phyloP scores from a whole-genome alignment of 176 grass and related monocot species.

The Oryza meridionalis region DNA sequence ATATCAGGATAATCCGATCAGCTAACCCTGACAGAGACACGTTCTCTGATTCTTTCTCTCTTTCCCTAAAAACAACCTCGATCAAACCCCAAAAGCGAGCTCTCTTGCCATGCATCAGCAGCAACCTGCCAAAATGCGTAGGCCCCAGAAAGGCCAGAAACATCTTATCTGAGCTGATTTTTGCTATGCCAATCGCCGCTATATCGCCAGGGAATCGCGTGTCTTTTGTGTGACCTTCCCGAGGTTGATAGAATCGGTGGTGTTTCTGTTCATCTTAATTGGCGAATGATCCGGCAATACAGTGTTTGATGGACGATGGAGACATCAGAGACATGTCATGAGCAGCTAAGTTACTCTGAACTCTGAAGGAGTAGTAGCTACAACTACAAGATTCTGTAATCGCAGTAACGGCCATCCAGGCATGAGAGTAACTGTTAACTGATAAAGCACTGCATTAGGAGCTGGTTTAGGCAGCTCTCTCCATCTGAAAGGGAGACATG shows the following conservation, averaged over 20 bases:
- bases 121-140: background rate
- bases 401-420: background rate
- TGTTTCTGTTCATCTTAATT: background rate
- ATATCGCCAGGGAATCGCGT: background rate
- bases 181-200: background rate
- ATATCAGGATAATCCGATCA: slow-evolving; percentile 38
- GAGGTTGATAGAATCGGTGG: background rate
- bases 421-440: background rate
- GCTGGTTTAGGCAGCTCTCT: background rate
- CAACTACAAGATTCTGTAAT: background rate
- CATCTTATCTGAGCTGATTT: background rate
- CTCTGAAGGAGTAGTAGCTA: too few species aligned
- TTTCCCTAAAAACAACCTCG: slow-evolving; percentile 12
- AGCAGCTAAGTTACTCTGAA: background rate
- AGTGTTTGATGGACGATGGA: too few species aligned
- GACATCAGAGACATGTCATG: background rate
- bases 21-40: background rate
- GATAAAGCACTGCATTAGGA: background rate
- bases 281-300: background rate
- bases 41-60: background rate
- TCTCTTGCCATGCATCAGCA: background rate
- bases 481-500: background rate
- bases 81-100: slow-evolving; percentile 12
- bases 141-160: background rate
- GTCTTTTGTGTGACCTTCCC: background rate